These are phyloP conservation scores for Coemansia sp. DNA, from an alignment of 192 early-diverging fungal species.

Conservation along the genomic window DNA sequence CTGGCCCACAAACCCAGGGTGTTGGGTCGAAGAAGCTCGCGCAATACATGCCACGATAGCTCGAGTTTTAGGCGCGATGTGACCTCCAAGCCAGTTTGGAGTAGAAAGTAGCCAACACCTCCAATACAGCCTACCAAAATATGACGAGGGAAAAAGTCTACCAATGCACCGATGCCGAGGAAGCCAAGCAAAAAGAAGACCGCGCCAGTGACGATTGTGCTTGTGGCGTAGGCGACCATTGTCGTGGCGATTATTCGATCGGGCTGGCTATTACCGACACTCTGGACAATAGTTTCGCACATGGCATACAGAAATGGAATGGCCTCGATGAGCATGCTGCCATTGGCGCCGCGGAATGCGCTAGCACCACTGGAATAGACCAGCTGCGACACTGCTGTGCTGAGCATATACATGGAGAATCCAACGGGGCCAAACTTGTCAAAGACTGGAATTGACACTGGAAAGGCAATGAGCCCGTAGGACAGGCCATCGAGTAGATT, in stretches of 20 bases:
- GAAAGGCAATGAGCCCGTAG: conserved; percentile 92
- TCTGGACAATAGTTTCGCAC: conserved; percentile 63
- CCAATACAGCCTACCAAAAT: conserved; percentile 95
- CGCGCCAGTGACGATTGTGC: conserved; percentile 85
- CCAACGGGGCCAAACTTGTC: conserved; percentile 76
- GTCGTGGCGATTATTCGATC: conserved; percentile 84
- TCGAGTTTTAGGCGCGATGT: conserved; percentile 65
- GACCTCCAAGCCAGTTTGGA: conserved; percentile 91
- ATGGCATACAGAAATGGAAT: conserved; percentile 91
- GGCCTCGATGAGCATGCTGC: conserved; percentile 85
- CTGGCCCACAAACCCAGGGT: conserved; percentile 79
- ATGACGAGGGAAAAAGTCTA: conserved; percentile 86
- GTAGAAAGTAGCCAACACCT: conserved; percentile 92
- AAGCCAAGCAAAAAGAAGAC: conserved; percentile 84
- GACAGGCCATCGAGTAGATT: conserved; percentile 92
- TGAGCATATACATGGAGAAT: conserved; percentile 94
- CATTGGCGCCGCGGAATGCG: conserved; percentile 88
- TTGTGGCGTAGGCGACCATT: conserved; percentile 83
- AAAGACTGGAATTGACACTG: conserved; percentile 70
- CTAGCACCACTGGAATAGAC: conserved; percentile 82
- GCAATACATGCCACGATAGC: conserved; percentile 61
- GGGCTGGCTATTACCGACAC: conserved; percentile 60
- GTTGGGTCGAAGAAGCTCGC: conserved; percentile 65
- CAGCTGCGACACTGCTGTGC: conserved; percentile 70
- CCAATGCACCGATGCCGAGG: conserved; percentile 74